Base-by-base conservation (phyloP, 441 rosid species). In the Syzygium syzygioides region DNA sequence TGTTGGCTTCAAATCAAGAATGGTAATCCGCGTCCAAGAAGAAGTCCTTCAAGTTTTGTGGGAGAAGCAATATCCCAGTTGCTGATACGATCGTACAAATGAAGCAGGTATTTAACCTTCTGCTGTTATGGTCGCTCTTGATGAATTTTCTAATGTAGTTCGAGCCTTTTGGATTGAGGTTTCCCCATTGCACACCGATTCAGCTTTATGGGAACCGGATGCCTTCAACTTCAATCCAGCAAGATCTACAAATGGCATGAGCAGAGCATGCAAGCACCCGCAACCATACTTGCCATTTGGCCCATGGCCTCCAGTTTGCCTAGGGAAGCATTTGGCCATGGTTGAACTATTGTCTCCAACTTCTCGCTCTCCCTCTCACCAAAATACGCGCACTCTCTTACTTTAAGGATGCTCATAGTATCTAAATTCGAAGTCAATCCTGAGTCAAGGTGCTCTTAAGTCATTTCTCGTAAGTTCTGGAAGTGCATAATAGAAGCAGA, bases 1-100 rank as follows among this genome's bases (percentile, higher is more conserved):
- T 86, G 15, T 90, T 90, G 41, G 92, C 94, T 48, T 48, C 18
- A 0, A 54, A 92, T 56, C 92, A 91, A 17, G 90, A 90, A 34
- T 80, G 89, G 94, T 90, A 92, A 86, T 66, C 88, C 85, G 56
- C 32, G 15, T 88, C 52, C 91, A 91, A 2, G 89, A 60, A 3
- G 93, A 92, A 79, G 86, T 90, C 28, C 3, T 79, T 3, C 66
- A 87, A 50, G 54, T 87, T 86, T 6, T 87, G 71, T 0, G 90
- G 76, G 20, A 90, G n/a, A 37, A 10, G 57, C 2, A 15, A 8
- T 0, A 19, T 26, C 50, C 89, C 89, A 19, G 28, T 53, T 52
- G 57, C 83, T 52, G 89, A 90, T 3, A 88, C 41, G 28, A 55
- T 91, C 9, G 83, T 86, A 55, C 86, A 90, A n/a, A 89, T 90